Base-by-base conservation (phyloP, 129 eudicot genomes). In the Flaveria bidentis region DNA sequence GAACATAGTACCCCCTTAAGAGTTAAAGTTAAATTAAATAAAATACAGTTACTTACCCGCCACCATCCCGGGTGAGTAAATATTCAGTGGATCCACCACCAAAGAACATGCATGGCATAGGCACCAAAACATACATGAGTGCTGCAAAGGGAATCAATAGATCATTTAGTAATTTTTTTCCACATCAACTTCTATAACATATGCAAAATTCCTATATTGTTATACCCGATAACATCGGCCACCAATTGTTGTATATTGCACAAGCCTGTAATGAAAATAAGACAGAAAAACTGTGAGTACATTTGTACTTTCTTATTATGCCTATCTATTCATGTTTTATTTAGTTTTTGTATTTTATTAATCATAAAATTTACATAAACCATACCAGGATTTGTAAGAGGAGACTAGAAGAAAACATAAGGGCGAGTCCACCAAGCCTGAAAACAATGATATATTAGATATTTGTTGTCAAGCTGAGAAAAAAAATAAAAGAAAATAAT, bases 71-170 rank as follows among this genome's bases (percentile, higher is more conserved):
- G 70, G 93, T 88, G 75, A 81, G 87, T 83, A 93, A 76, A 85
- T 90, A 93, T 75, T 93, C 97, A 73, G 98, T 93, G 78, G 98
- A 77, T n/a, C 98, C 97, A 26, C 98, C 97, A 72, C 98, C 98
- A 78, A 93, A 93, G 85, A 93, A 93, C 84, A 93, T 74, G 80
- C 98, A 93, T 58, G 98, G 98, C 98, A 93, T 93, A 5, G 98
- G 98, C 68, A 91, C 97, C 80, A 93, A 68, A 74, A 93, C 96
- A 79, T 93, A 93, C 96, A 91, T 91, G 36, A 93, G 96, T 84
- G 98, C 98, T 93, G 91, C 83, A 84, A 83, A 64, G 67, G 64
- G 64, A 39, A 28, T 44, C 16, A 58, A 28, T 28, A 9, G 45
- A 26, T 62, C 68, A 28, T 62, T 62, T 28, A 30, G 68, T 78